A percentile compares a stretch with the other conserved stretches of the same genome.
These are phyloP conservation scores for Diaporthe helianthi DNA, from an alignment of 2,329 filamentous ascomycete species.

Conservation along the genomic window DNA sequence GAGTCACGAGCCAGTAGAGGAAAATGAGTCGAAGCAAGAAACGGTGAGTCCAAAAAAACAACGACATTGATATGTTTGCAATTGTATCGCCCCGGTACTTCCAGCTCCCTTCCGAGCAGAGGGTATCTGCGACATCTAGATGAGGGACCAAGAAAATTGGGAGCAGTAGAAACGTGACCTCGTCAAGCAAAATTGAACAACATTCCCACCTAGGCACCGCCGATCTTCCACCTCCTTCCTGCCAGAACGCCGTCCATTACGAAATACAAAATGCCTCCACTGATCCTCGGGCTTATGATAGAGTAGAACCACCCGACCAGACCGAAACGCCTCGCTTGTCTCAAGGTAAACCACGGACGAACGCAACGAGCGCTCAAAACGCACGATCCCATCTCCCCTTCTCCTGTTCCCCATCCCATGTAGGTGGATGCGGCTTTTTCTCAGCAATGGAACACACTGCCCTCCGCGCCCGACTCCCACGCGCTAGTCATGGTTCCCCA, in stretches of 20 bases:
- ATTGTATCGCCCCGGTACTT: background rate
- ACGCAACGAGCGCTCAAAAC: slow-evolving; percentile 8
- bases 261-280: background rate
- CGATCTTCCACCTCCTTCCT: background rate
- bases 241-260: background rate
- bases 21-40: background rate
- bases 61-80: background rate
- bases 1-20: background rate
- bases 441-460: background rate
- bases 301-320: background rate
- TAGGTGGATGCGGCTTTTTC: background rate
- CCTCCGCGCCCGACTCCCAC: background rate
- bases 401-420: background rate
- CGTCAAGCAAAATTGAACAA: background rate
- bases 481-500: slow-evolving; percentile 11
- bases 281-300: background rate
- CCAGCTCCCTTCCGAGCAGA: background rate
- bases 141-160: background rate
- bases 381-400: background rate
- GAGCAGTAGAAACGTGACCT: background rate
- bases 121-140: slow-evolving; percentile 11
- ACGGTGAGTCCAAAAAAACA: background rate
- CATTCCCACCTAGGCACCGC: background rate
- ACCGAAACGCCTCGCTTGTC: slow-evolving; percentile 22
- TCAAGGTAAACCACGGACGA: slow-evolving; percentile 16